phyloP scores from a whole-genome alignment of 352 stramenopile genomes.

The Globisporangium middletonii region DNA sequence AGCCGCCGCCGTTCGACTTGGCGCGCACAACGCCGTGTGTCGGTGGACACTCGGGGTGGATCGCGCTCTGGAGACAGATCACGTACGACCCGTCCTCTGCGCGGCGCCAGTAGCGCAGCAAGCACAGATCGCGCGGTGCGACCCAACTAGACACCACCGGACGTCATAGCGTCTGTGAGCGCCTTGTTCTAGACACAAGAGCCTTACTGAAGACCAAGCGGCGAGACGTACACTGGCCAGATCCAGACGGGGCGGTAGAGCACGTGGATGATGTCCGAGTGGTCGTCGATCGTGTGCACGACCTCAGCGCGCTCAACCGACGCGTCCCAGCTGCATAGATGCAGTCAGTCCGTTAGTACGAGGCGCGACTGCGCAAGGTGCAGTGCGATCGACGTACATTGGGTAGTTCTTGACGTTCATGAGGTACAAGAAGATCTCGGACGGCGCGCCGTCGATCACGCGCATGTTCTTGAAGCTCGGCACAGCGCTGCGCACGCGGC shows the following conservation, averaged over 20 bases:
- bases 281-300: constrained; percentile 72
- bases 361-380: too few relatives aligned
- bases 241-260: constrained; percentile 75
- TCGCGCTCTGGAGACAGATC: constrained; percentile 68
- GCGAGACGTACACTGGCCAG: constrained; percentile 53
- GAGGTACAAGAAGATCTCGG: constrained; percentile 69
- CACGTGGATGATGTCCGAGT: constrained; percentile 75
- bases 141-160: constrained; percentile 65
- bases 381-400: constrained; percentile 21
- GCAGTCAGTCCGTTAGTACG: too few relatives aligned
- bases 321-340: constrained; percentile 41
- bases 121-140: constrained; percentile 52
- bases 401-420: constrained; percentile 69
- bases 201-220: background rate
- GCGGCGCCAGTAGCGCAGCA: constrained; percentile 69
- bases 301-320: constrained; percentile 55
- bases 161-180: background rate
- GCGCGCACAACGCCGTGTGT: constrained; percentile 54
- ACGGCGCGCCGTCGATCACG: constrained; percentile 54
- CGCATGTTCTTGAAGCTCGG: constrained; percentile 67
- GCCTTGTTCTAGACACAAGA: background rate
- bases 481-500: constrained; percentile 30
- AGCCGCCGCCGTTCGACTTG: constrained; percentile 55
- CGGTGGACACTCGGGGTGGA: constrained; percentile 67
- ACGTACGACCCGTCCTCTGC: constrained; percentile 70